Percentiles rank a stretch among this genome's conserved stretches.
phyloP scores from a whole-genome alignment of 805 yeast genomes.

The Wickerhamomyces strasburgensis region DNA sequence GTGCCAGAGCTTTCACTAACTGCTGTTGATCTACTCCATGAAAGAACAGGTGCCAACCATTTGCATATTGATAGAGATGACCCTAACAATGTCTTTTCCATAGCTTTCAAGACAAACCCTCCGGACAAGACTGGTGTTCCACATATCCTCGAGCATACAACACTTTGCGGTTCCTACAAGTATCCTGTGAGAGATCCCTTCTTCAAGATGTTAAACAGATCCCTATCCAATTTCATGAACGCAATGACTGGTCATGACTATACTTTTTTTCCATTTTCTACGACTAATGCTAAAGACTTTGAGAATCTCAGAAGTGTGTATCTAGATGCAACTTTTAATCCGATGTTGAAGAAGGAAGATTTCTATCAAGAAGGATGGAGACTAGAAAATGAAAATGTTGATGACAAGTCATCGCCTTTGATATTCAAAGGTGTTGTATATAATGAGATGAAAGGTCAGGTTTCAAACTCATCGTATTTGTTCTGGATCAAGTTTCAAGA shows the following conservation, averaged over 20 bases:
- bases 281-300: conserved; percentile 81
- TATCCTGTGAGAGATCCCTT: conserved; percentile 97
- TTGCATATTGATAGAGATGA: conserved; percentile 83
- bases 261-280: conserved; percentile 93
- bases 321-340: conserved; percentile 80
- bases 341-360: conserved; percentile 71
- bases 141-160: conserved; percentile 93
- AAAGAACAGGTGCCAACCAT: conserved; percentile 69
- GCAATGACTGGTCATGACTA: conserved; percentile 98
- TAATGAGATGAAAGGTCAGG: conserved; percentile 98
- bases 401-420: conserved; percentile 56
- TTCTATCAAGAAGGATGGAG: conserved; percentile 98
- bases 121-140: conserved; percentile 96
- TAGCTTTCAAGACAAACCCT: conserved; percentile 90
- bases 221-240: conserved; percentile 95
- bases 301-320: conserved; percentile 82
- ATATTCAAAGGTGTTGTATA: conserved; percentile 92
- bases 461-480: conserved; percentile 80
- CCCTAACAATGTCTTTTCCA: conserved; percentile 79
- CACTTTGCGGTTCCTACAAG: conserved; percentile 86
- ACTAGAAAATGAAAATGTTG: conserved; percentile 62
- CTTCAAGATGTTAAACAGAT: conserved; percentile 92
- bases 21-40: conserved; percentile 71
- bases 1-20: conserved; percentile 79
- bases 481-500: conserved; percentile 83